Evolutionary conservation across 805 yeast species (phyloP), one percentile per base, ranked within the genome.

Genomic region (Spathaspora arborariae): DNA sequence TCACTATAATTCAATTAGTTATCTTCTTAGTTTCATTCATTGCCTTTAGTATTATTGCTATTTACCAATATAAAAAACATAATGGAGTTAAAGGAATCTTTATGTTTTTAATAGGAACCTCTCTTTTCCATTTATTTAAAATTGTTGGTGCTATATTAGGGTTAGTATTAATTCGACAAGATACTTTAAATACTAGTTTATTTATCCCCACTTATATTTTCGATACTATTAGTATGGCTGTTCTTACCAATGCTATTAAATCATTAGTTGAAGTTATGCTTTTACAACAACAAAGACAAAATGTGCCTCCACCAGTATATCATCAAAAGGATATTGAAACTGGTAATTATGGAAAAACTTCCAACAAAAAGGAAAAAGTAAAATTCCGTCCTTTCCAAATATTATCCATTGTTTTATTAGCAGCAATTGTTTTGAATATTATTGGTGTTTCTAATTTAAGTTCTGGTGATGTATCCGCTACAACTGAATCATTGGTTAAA

Each of bases 131-230:
- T 20, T 3, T 34, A 7, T 46, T 44, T 42, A 54, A 54, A 39
- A 37, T 52, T 7, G 49, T 47, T 3, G 57, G 57, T 19, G 56
- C 47, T 30, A 45, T 51, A 15, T 33, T 45, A 21, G 51, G 50
- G 20, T 40, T 47, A 13, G 41, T 52, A 8, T 49, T 51, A n/a
- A 45, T 46, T 33, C 40, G 45, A 16, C 45, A 42, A 20, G 8
- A 13, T 6, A 40, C 30, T 5, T 39, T 46, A 10, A 50, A 46
- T 20, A 21, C 30, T 7, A 42, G 42, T 10, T 35, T 54, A 19
- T 46, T 45, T 35, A 54, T 52, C 20, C 48, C 53, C 4, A 47
- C 57, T 2, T 54, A 50, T 35, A 46, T 54, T 18, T 52, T 54
- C 30, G 55, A 54, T 33, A 42, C 52, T 13, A 47, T 51, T 19